Evolutionary conservation across 1,284 basidiomycete species (phyloP).

Genomic region (Trametes sp.): DNA sequence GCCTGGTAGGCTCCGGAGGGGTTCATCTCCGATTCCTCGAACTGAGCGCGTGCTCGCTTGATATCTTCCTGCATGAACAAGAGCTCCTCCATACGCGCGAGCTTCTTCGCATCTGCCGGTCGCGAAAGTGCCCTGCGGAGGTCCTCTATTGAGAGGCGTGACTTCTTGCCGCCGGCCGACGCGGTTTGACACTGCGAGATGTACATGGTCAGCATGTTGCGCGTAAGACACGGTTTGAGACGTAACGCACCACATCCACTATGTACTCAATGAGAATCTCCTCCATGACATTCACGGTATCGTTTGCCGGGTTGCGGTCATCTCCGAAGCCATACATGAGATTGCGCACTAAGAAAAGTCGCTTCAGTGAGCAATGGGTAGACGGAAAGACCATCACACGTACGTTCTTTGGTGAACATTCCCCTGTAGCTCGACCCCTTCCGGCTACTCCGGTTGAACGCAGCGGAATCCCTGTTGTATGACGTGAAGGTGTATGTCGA

Average conservation of each 20-base stretch:
- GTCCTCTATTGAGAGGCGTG: constrained; percentile 83
- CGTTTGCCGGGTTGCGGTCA: constrained; percentile 85
- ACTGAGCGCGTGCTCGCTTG: constrained; percentile 85
- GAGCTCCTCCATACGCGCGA: constrained; percentile 88
- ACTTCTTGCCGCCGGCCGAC: constrained; percentile 69
- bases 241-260: constrained; percentile 77
- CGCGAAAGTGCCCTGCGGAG: constrained; percentile 77
- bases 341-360: constrained; percentile 69
- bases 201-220: neutral
- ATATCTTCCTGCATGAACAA: constrained; percentile 93
- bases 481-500: constrained; percentile 54
- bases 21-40: constrained; percentile 70
- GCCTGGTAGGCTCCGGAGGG: constrained; percentile 53
- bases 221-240: neutral
- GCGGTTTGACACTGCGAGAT: constrained; percentile 73
- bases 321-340: constrained; percentile 98
- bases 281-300: constrained; percentile 92
- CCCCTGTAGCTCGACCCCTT: constrained; percentile 74
- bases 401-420: constrained; percentile 80
- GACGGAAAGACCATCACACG: constrained; percentile 42
- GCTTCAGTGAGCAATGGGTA: constrained; percentile 5
- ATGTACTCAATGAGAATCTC: constrained; percentile 94
- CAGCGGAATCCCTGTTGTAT: constrained; percentile 60
- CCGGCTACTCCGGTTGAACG: constrained; percentile 47
- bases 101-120: constrained; percentile 84